Base-by-base conservation (phyloP, 2,329 filamentous ascomycete species). In the Talaromyces atroroseus region DNA sequence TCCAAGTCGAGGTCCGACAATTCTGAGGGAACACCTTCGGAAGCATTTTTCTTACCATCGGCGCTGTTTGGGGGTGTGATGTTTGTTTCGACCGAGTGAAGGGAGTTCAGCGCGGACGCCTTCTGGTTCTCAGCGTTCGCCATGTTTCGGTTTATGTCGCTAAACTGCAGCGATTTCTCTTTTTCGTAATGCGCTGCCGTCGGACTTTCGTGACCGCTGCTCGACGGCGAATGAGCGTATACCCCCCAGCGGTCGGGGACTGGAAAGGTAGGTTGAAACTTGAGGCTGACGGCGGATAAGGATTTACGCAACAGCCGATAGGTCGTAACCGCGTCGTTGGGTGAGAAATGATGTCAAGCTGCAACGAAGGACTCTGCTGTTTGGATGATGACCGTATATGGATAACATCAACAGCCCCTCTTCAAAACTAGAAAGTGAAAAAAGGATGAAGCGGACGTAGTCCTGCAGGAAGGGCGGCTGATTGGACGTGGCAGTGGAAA, bases 21-120 rank as follows among this genome's bases (percentile, higher is more conserved):
- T 59, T 75, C 71, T 14, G 71, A 69, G 2, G 70, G 68, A 36
- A 73, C 69, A 26, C 69, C 71, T 59, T 74, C 73, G 47, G 72
- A 70, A 52, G 64, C 70, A 58, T 75, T 70, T 61, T 76, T 77
- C 64, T 72, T 73, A 56, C 73, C 73, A 63, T 75, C 71, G 58
- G 71, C 69, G 61, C 73, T 76, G 40, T 73, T 71, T 44, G 73
- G 73, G 34, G 73, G 73, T 54, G 73, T 76, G 32, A 75, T 74
- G 32, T 66, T 65, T 48, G 64, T 61, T 49, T 64, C 59, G 48
- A 63, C 58, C 40, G 61, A 61, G 45, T 60, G 63, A 54, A 67
- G 62, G 23, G 62, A 60, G 24, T 66, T 64, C 55, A 66, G 55
- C 46, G 60, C 57, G 42, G 69, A 62, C 60, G 49, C 49, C 23